phyloP scores from a whole-genome alignment of 1,284 basidiomycete species.

The Melampsora larici-populina region DNA sequence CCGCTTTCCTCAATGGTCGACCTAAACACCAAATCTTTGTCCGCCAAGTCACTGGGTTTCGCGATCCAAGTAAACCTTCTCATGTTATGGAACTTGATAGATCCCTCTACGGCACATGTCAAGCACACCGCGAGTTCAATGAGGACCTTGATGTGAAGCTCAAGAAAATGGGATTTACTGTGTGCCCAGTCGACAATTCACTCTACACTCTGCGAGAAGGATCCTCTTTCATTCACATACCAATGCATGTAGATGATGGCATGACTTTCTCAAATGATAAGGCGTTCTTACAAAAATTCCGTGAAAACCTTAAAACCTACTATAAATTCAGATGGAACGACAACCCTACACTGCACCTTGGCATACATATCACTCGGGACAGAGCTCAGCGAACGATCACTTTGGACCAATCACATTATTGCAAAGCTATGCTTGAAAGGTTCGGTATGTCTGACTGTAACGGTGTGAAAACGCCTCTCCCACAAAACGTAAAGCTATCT shows the following conservation, averaged over 20 bases:
- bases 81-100: neutral
- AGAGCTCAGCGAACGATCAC: neutral
- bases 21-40: neutral
- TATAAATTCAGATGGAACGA: conserved; percentile 15
- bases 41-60: neutral
- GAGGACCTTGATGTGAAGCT: neutral
- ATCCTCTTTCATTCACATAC: neutral
- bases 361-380: neutral
- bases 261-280: neutral
- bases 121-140: conserved; percentile 14
- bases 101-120: conserved; percentile 21
- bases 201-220: neutral
- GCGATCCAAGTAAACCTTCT: neutral
- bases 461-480: neutral
- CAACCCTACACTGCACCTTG: no score
- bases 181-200: neutral
- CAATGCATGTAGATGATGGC: conserved; percentile 9
- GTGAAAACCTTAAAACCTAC: neutral
- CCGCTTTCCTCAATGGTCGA: no score
- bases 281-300: neutral
- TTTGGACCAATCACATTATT: neutral
- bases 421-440: neutral
- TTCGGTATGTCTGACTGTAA: neutral
- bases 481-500: no score
- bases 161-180: neutral